Evolutionary conservation across 2,329 filamentous ascomycete species (phyloP), one percentile per base, ranked within the genome.

Genomic region (Fusarium sp.): DNA sequence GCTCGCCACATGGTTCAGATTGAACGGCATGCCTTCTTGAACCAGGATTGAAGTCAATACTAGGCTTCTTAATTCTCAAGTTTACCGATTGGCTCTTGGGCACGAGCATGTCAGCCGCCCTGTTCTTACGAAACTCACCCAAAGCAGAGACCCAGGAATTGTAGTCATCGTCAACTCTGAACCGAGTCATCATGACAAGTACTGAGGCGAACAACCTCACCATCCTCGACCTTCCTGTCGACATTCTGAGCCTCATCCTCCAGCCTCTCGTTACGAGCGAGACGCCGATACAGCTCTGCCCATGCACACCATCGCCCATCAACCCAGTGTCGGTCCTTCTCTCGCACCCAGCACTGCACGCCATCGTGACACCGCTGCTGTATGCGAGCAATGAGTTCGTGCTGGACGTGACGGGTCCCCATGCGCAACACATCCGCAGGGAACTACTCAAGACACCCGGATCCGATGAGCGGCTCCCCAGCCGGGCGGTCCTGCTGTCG

Each of bases 171-270:
- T 31, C 57, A 59, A 65, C 67, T 33, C 38, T 29, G n/a, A 16
- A 59, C 35, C 29, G 47, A 60, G 47, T n/a, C 58, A 56, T 66
- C 52, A 76, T 76, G 71, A 47, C 69, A 56, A 56, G 31, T 62
- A 66, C 25, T 16, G 38, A 57, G 33, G 38, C 18, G 50, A 69
- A 66, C 47, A 66, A n/a, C 33, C 69, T 81, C 40, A 78, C 81
- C 57, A 65, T 83, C 7, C 78, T 83, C 6, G 81, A 83, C 38
- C 77, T 83, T 4, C 81, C 81, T 4, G 73, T 82, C 66, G 81
- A 83, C 54, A 71, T 83, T 16, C 67, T 83, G 47, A 73, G 75
- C 42, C 74, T 81, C 54, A 80, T 83, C 42, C 72, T 82, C 5
- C 63, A 65, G 6, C 79, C 79, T 7, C 78, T 82, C 20, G 71